Evolutionary conservation across 2,329 filamentous ascomycete genomes (phyloP), one percentile per base, ranked within the genome.

Genomic region (Cordyceps pruinosa): DNA sequence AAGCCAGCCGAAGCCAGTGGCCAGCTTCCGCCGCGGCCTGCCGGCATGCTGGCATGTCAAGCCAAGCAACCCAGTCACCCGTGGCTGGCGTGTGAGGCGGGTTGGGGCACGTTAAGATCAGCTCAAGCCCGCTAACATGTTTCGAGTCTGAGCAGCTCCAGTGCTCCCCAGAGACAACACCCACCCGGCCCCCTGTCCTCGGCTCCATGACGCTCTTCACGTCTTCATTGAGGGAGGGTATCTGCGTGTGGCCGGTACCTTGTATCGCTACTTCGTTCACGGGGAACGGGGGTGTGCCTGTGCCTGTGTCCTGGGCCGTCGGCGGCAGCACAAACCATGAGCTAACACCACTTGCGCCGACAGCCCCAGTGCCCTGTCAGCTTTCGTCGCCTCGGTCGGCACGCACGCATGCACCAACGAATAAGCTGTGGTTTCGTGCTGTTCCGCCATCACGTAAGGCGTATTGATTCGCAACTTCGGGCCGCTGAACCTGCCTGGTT

Each of bases 71-170:
- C 41, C 1, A 28, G 9, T 7, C 32, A 23, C 37, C 41, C 41
- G 19, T 35, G 39, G 17, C 23, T 45, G 41, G 50, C 32, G 51
- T 30, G 26, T 30, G 53, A 56, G 53, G 53, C 53, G 44, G 44
- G 45, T 26, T 37, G 53, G n/a, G n/a, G n/a, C n/a, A n/a, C 34
- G 34, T 56, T 42, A 45, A 56, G 53, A 56, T 56, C 53, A 49
- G 53, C 53, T 46, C 26, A 48, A 49, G 44, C n/a, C 53, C 53
- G 17, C 53, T 49, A 49, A 56, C 53, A 56, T 56, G 53, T 56
- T 56, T 48, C 53, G 45, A 56, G 53, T 56, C 34, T 56, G 53
- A 56, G 26, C 49, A 17, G 25, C 28, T 51, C 41, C 39, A 53
- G 26, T n/a, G 28, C 26, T 49, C 45, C 53, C 53, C 30, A 45